phyloP scores from a whole-genome alignment of 352 stramenopile genomes.

The Globisporangium megalacanthum region DNA sequence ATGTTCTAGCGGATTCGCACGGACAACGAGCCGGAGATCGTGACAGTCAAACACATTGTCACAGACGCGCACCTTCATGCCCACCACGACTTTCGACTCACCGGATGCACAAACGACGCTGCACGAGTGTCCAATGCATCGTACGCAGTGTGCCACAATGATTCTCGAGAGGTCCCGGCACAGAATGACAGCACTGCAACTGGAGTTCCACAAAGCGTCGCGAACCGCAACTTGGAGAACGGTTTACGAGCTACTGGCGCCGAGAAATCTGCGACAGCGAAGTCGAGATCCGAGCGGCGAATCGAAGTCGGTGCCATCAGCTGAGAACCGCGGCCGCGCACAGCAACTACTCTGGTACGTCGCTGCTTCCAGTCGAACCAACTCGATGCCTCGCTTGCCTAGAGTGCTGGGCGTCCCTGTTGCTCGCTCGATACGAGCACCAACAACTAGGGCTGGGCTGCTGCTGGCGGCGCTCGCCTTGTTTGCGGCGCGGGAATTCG shows the following conservation, averaged over 20 bases:
- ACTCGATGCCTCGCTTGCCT: too few species aligned
- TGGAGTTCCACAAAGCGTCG: constrained; percentile 13
- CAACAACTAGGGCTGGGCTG: too few species aligned
- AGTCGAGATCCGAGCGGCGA: constrained; percentile 8
- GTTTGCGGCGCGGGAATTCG: too few species aligned
- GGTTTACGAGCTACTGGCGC: constrained; percentile 16
- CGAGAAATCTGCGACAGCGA: constrained; percentile 4
- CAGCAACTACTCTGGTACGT: too few species aligned
- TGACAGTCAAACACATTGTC: neutral
- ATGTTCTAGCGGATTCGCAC: constrained; percentile 22
- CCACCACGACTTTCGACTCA: constrained; percentile 12
- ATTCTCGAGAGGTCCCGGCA: constrained; percentile 20
- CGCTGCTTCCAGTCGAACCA: too few species aligned
- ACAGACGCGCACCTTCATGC: neutral
- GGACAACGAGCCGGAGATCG: neutral
- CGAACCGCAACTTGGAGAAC: constrained; percentile 30
- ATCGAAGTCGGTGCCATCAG: neutral
- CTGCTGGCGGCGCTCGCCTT: too few species aligned
- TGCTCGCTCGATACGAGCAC: too few species aligned
- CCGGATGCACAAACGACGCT: constrained; percentile 29
- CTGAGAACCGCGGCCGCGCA: too few species aligned
- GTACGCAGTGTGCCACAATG: constrained; percentile 30
- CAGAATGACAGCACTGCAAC: constrained; percentile 37
- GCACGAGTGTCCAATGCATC: constrained; percentile 24
- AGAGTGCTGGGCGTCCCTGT: too few species aligned